phyloP scores from a whole-genome alignment of 2,329 filamentous ascomycete genomes.

The Colletotrichum sp. region DNA sequence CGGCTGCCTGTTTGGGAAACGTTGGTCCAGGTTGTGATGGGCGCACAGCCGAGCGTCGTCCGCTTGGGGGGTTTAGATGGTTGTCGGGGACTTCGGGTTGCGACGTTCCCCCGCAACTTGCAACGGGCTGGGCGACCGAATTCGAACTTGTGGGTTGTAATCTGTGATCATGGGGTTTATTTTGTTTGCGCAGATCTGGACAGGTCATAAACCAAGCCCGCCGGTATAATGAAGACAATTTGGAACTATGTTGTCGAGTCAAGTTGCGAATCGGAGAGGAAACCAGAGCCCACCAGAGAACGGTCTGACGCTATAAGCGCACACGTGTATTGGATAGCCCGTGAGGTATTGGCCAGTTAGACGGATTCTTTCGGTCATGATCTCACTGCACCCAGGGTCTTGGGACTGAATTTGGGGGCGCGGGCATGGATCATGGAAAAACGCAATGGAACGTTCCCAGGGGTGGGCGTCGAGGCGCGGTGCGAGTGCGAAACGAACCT shows the following conservation, averaged over 20 bases:
- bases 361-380: neutral
- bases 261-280: neutral
- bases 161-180: neutral
- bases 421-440: neutral
- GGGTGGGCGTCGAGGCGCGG: neutral
- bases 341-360: neutral
- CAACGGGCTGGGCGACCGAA: neutral
- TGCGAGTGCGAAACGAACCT: neutral
- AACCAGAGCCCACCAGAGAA: neutral
- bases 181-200: neutral
- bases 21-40: neutral
- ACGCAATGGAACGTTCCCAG: neutral
- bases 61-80: neutral
- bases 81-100: neutral
- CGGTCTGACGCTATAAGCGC: neutral
- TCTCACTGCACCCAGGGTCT: neutral
- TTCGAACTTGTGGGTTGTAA: neutral
- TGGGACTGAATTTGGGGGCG: neutral
- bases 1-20: neutral
- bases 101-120: conserved; percentile 1
- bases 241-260: neutral
- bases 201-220: neutral
- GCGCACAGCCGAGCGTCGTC: neutral
- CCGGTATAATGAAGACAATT: neutral
- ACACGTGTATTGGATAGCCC: neutral